Conservation (phyloP, 306 rosid species). For the Sicyos baderoa region DNA sequence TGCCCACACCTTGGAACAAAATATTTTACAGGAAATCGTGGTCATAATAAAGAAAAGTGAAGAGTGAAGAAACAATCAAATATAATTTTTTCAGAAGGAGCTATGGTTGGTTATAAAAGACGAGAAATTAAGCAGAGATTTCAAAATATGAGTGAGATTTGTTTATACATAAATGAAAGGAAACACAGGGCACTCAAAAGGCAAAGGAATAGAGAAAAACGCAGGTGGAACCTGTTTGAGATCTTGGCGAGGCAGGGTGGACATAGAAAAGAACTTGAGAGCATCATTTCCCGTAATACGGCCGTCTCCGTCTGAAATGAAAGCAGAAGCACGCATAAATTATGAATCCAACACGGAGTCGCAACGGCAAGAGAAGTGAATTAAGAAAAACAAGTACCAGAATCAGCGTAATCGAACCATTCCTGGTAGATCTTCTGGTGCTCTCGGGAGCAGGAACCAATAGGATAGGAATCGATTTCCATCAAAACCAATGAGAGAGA, state of each 20-base stretch:
- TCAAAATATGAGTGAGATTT: background rate
- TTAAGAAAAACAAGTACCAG: slow-evolving; percentile 40
- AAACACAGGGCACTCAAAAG: too few species aligned
- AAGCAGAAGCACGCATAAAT: slow-evolving; percentile 6
- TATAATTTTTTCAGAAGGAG: background rate
- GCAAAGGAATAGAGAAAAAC: background rate
- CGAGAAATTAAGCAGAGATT: background rate
- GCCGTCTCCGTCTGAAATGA: slow-evolving; percentile 66
- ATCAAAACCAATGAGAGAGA: slow-evolving; percentile 21
- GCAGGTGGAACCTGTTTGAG: slow-evolving; percentile 61
- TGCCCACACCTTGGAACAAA: slow-evolving; percentile 69
- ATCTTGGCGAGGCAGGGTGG: slow-evolving; percentile 62
- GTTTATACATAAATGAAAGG: background rate
- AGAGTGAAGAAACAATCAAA: background rate
- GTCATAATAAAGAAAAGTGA: slow-evolving; percentile 9
- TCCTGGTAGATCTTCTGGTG: slow-evolving; percentile 49
- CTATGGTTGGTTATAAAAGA: background rate
- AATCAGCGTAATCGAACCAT: slow-evolving; percentile 79
- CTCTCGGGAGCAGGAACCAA: slow-evolving; percentile 45
- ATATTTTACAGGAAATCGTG: background rate
- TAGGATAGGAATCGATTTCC: slow-evolving; percentile 56
- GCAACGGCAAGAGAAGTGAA: background rate
- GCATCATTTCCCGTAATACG: slow-evolving; percentile 88
- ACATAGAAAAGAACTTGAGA: slow-evolving; percentile 56
- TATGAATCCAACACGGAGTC: slow-evolving; percentile 5